These are phyloP conservation scores for Plenodomus biglobosus DNA, from an alignment of 2,329 filamentous ascomycete genomes.

Conservation along the genomic window DNA sequence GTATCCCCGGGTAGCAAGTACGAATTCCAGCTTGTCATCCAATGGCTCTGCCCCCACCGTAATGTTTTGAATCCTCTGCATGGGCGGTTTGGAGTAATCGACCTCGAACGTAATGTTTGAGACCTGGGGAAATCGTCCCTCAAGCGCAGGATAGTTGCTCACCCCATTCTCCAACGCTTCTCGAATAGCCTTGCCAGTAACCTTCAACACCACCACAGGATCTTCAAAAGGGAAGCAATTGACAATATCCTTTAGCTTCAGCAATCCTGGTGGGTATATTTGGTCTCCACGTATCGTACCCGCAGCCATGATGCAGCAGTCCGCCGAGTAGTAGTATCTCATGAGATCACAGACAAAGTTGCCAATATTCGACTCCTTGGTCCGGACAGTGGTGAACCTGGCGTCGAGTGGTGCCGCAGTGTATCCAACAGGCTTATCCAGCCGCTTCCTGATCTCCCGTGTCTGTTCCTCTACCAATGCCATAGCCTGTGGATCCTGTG, in stretches of 20 bases:
- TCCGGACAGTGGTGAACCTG: slow-evolving; percentile 79
- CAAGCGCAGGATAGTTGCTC: slow-evolving; percentile 76
- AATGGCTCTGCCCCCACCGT: slow-evolving; percentile 64
- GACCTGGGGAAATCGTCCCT: slow-evolving; percentile 82
- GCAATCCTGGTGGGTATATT: slow-evolving; percentile 77
- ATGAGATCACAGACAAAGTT: slow-evolving; percentile 94
- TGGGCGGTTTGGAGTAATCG: slow-evolving; percentile 62
- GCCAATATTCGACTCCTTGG: slow-evolving; percentile 77
- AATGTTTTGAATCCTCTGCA: slow-evolving; percentile 64
- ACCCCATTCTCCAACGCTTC: slow-evolving; percentile 86
- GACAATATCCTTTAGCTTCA: slow-evolving; percentile 78
- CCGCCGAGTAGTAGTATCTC: slow-evolving; percentile 76
- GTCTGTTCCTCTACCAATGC: slow-evolving; percentile 69
- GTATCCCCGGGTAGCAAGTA: slow-evolving; percentile 79
- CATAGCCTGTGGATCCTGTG: slow-evolving; percentile 63
- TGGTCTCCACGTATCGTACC: slow-evolving; percentile 88
- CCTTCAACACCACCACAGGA: slow-evolving; percentile 74
- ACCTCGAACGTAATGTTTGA: slow-evolving; percentile 78
- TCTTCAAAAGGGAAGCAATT: slow-evolving; percentile 94
- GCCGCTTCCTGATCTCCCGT: slow-evolving; percentile 69
- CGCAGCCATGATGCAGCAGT: slow-evolving; percentile 81
- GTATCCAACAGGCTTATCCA: slow-evolving; percentile 79
- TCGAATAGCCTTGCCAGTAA: slow-evolving; percentile 70
- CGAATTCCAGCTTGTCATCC: slow-evolving; percentile 66
- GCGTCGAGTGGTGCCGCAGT: slow-evolving; percentile 81